Evolutionary conservation across 495 filamentous ascomycete species (phyloP).

Genomic region (Aspergillus incahuasiensis): DNA sequence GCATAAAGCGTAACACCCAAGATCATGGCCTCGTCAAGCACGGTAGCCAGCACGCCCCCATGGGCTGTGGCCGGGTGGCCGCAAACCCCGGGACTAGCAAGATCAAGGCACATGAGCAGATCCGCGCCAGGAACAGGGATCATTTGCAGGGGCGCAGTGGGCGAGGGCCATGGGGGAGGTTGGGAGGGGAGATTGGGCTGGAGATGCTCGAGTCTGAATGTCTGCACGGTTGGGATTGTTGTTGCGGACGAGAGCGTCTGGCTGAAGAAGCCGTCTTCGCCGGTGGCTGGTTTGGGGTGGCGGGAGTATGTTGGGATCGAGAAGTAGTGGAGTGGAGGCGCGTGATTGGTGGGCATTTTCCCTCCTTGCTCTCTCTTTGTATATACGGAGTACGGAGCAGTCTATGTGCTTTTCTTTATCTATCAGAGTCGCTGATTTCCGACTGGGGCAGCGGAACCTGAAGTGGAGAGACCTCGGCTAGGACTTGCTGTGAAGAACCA

Average conservation of each 20-base stretch:
- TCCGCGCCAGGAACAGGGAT: slow-evolving; percentile 29
- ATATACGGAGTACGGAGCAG: too few species aligned
- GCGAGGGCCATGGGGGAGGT: slow-evolving; percentile 31
- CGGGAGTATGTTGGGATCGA: slow-evolving; percentile 34
- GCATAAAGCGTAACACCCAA: slow-evolving; percentile 31
- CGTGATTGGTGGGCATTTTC: slow-evolving; percentile 8
- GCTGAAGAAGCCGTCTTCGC: slow-evolving; percentile 41
- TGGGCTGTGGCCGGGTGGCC: slow-evolving; percentile 39
- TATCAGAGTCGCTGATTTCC: background rate
- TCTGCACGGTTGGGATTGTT: slow-evolving; percentile 39
- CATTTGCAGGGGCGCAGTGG: slow-evolving; percentile 22
- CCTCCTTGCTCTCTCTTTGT: slow-evolving; percentile 1
- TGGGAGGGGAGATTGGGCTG: slow-evolving; percentile 13
- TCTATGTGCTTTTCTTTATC: background rate
- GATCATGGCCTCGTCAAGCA: slow-evolving; percentile 62
- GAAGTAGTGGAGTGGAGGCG: slow-evolving; percentile 24
- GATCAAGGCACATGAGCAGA: slow-evolving; percentile 33
- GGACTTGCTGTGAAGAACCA: background rate
- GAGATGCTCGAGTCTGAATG: slow-evolving; percentile 31
- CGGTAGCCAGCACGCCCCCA: slow-evolving; percentile 57
- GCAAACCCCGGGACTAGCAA: slow-evolving; percentile 32
- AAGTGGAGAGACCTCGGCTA: background rate
- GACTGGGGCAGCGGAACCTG: background rate
- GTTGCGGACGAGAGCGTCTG: slow-evolving; percentile 29
- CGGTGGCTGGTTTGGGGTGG: slow-evolving; percentile 30